Evolutionary conservation across 2,329 filamentous ascomycete genomes (phyloP).

Genomic region (Cyphellophora attinorum): DNA sequence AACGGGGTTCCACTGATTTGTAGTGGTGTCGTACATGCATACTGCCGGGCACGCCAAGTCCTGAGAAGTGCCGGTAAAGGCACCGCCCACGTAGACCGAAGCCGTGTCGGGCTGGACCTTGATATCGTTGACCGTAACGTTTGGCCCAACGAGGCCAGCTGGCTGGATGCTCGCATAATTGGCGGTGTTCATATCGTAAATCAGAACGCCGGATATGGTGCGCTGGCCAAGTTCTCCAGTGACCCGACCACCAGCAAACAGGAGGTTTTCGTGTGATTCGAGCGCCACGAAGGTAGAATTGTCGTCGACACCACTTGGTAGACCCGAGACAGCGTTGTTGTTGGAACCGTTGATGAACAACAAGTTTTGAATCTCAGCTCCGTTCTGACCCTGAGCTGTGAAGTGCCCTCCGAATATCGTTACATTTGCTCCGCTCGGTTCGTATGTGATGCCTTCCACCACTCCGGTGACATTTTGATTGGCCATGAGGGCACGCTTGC

Average conservation of each 20-base stretch:
- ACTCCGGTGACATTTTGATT: slow-evolving; percentile 38
- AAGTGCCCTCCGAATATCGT: slow-evolving; percentile 88
- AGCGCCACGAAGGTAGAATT: slow-evolving; percentile 70
- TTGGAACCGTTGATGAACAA: slow-evolving; percentile 71
- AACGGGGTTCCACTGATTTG: slow-evolving; percentile 69
- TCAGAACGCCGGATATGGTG: slow-evolving; percentile 62
- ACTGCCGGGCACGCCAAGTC: slow-evolving; percentile 72
- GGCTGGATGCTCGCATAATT: slow-evolving; percentile 60
- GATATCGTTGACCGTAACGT: slow-evolving; percentile 68
- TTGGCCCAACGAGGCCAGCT: slow-evolving; percentile 59
- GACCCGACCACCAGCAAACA: slow-evolving; percentile 77
- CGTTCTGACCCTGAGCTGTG: slow-evolving; percentile 57
- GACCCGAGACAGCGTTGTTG: slow-evolving; percentile 56
- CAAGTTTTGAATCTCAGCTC: slow-evolving; percentile 67
- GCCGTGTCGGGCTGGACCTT: slow-evolving; percentile 58
- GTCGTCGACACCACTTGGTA: slow-evolving; percentile 55
- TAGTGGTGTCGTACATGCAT: slow-evolving; percentile 65
- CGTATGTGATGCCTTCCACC: slow-evolving; percentile 70
- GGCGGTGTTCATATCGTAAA: slow-evolving; percentile 63
- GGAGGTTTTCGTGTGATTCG: slow-evolving; percentile 53
- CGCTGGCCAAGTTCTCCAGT: slow-evolving; percentile 58
- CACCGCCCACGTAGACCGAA: slow-evolving; percentile 78
- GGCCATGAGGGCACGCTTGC: slow-evolving; percentile 21
- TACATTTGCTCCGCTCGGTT: slow-evolving; percentile 59
- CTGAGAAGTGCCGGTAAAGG: slow-evolving; percentile 66